These are phyloP conservation scores for Mycena galopus DNA, from an alignment of 768 basidiomycete genomes.

Conservation along the genomic window DNA sequence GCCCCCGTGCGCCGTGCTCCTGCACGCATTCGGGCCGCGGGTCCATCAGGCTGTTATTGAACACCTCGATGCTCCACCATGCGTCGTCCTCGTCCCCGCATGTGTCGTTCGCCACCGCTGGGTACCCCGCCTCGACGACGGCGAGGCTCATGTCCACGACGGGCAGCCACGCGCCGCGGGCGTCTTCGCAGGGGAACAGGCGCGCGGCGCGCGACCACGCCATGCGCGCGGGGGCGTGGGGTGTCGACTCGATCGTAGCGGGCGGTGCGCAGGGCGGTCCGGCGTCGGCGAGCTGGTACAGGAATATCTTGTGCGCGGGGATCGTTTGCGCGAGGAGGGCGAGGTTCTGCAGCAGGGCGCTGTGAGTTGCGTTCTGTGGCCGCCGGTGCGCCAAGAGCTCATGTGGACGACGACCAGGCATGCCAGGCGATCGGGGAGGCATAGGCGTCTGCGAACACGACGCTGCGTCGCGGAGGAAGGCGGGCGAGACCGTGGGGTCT, in stretches of 20 bases:
- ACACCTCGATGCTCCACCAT: slow-evolving; percentile 55
- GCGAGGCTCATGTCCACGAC: slow-evolving; percentile 49
- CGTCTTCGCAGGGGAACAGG: slow-evolving; percentile 52
- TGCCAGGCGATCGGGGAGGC: neutral
- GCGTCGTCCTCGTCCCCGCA: slow-evolving; percentile 37
- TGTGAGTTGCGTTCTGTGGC: slow-evolving; percentile 26
- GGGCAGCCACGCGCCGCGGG: slow-evolving; percentile 43
- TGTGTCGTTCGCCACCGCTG: neutral
- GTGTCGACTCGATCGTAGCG: slow-evolving; percentile 26
- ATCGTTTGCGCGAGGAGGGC: slow-evolving; percentile 43
- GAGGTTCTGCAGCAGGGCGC: slow-evolving; percentile 42
- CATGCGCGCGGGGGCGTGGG: slow-evolving; percentile 46
- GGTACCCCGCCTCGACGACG: slow-evolving; percentile 49
- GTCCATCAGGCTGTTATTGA: slow-evolving; percentile 49
- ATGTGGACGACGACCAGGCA: neutral
- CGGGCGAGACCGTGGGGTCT: slow-evolving; percentile 44
- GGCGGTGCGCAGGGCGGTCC: slow-evolving; percentile 36
- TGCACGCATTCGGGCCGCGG: slow-evolving; percentile 36
- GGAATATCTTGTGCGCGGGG: slow-evolving; percentile 53
- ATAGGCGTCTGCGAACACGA: slow-evolving; percentile 26
- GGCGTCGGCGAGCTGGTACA: slow-evolving; percentile 57
- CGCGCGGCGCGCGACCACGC: slow-evolving; percentile 54
- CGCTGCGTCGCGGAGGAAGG: slow-evolving; percentile 35
- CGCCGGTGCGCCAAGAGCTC: slow-evolving; percentile 6
- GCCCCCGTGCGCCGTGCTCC: slow-evolving; percentile 44